Conservation (phyloP, 2,329 filamentous ascomycete species). For the Phoma sp. region DNA sequence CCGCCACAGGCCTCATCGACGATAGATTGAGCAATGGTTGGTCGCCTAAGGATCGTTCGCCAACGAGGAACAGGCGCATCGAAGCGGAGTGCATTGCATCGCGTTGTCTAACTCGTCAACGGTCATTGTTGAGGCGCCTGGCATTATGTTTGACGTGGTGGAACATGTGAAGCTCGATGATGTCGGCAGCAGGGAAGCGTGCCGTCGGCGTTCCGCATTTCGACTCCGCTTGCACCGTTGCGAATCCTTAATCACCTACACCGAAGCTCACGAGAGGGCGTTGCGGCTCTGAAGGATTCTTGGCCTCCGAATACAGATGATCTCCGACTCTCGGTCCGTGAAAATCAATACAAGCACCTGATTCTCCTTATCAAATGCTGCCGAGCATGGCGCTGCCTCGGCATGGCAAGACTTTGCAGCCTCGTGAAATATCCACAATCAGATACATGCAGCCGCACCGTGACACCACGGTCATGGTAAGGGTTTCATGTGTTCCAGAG, state of each 20-base stretch:
- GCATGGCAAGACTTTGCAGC: conserved; percentile 1
- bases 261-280: background rate
- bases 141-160: background rate
- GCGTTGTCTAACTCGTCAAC: conserved; percentile 10
- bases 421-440: conserved; percentile 3
- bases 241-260: background rate
- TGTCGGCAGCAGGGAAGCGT: conserved; percentile 11
- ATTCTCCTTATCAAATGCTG: conserved; percentile 9
- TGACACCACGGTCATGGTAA: conserved; percentile 3
- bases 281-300: conserved; percentile 17
- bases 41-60: conserved; percentile 1
- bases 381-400: conserved; percentile 10
- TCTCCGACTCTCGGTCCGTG: background rate
- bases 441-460: conserved; percentile 6
- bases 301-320: conserved; percentile 14
- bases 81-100: conserved; percentile 5
- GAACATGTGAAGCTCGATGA: conserved; percentile 15
- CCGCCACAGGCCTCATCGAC: conserved; percentile 8
- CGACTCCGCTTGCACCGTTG: background rate
- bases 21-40: conserved; percentile 8
- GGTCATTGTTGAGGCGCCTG: conserved; percentile 12
- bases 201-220: conserved; percentile 4
- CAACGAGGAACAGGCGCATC: conserved; percentile 1
- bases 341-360: conserved; percentile 5
- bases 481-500: background rate